Evolutionary conservation across 768 basidiomycete species (phyloP).

Genomic region (Phlegmacium glaucopus): DNA sequence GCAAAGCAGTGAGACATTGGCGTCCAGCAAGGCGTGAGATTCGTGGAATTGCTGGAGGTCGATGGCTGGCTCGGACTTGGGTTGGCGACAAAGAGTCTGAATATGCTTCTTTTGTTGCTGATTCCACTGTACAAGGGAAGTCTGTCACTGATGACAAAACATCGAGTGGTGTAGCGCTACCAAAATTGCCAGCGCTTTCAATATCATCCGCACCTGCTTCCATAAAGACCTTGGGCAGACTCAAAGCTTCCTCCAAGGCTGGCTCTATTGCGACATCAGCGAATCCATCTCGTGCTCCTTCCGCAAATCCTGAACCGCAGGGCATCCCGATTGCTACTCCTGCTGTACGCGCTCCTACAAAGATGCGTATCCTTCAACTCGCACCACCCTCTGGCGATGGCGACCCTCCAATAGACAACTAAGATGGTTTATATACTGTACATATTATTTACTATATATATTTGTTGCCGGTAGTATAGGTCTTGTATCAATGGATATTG

Average conservation of each 20-base stretch:
- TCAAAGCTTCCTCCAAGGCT: conserved; percentile 36
- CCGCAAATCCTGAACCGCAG: conserved; percentile 44
- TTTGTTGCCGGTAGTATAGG: too few species aligned
- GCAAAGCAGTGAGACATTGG: conserved; percentile 67
- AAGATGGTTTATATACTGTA: neutral
- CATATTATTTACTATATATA: neutral
- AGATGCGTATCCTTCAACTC: conserved; percentile 61
- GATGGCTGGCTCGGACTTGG: conserved; percentile 80
- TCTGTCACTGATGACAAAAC: conserved; percentile 28
- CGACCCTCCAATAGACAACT: conserved; percentile 27
- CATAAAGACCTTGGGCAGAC: conserved; percentile 37
- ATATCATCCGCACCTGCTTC: conserved; percentile 47
- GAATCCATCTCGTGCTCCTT: conserved; percentile 56
- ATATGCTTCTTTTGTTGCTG: conserved; percentile 38
- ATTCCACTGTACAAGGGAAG: conserved; percentile 25
- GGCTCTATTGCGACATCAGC: conserved; percentile 44
- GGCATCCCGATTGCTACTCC: conserved; percentile 21
- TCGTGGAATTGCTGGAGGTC: conserved; percentile 77
- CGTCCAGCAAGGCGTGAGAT: conserved; percentile 73
- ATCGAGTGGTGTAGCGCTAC: conserved; percentile 23
- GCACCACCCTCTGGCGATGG: conserved; percentile 50
- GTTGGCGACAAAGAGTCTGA: conserved; percentile 82
- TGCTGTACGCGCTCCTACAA: conserved; percentile 50
- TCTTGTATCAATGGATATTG: too few species aligned
- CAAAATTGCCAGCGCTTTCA: conserved; percentile 39